These are phyloP conservation scores for Xenoacremonium recifei DNA, from an alignment of 2,329 filamentous ascomycete genomes.

Conservation along the genomic window DNA sequence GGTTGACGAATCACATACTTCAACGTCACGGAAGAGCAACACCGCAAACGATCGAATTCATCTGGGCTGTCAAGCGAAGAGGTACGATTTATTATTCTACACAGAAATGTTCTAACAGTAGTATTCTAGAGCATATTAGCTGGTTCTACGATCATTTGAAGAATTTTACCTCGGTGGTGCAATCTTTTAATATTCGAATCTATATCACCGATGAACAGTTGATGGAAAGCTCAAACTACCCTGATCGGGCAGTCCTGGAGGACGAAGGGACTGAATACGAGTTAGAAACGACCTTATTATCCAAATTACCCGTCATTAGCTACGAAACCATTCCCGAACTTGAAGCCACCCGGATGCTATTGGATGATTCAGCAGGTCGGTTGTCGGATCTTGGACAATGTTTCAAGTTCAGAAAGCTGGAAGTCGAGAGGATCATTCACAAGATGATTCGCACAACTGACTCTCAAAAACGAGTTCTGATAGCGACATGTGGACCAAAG, in stretches of 20 bases:
- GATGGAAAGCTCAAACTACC: not conserved
- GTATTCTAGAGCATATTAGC: not conserved
- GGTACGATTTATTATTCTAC: constrained; percentile 2
- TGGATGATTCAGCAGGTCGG: not conserved
- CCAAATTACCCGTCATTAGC: not conserved
- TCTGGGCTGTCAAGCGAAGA: constrained; percentile 13
- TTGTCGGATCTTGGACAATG: not conserved
- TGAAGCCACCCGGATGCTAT: not conserved
- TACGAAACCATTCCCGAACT: not conserved
- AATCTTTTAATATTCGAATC: not conserved
- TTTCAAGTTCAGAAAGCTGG: not conserved
- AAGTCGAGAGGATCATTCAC: not conserved
- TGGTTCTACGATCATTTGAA: not conserved
- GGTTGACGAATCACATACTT: constrained; percentile 9
- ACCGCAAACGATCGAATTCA: constrained; percentile 6
- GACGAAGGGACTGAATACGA: not conserved
- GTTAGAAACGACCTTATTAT: not conserved
- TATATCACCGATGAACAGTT: not conserved
- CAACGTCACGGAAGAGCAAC: not conserved
- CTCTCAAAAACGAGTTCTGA: not conserved
- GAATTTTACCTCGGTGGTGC: not conserved
- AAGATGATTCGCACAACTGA: not conserved
- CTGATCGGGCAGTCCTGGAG: not conserved
- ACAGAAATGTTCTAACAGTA: not conserved
- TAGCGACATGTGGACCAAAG: not conserved